Base-by-base conservation (phyloP, 2,329 filamentous ascomycete genomes). In the Ophiostoma sp. region DNA sequence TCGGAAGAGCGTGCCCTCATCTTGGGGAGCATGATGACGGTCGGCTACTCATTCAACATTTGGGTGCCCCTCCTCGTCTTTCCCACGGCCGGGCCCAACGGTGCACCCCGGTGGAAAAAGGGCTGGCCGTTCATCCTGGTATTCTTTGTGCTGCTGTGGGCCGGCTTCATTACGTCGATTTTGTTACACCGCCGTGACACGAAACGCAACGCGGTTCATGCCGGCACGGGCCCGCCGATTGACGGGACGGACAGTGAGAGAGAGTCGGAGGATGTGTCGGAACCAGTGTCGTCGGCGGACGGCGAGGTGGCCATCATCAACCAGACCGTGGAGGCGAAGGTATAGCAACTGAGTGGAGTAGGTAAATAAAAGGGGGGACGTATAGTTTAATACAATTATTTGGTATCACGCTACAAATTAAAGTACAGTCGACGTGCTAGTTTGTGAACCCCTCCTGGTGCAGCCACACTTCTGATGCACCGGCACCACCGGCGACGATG, bases 71-170 rank as follows among this genome's bases (percentile, higher is more conserved):
- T 85, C 6, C 77, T 85, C 1, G 77, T 83, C 1, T 85, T 83
- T 73, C 83, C 83, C 0, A 84, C 83, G 0, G 82, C 81, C 0
- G 83, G 83, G 0, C 78, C 79, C 0, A 76, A 82, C 39, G 82
- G 83, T 2, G 84, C 83, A 0, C 85, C 85, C 0, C 79, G 82
- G 45, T 87, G 85, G 85, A 82, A 78, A 1, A 84, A 84, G 39
- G 85, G 85, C 0, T 87, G 85, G 80, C 84, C 84, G 0, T 82
- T 85, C 6, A 82, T 84, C 1, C 81, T 86, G 66, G 82, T 80
- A 0, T 87, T 87, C 69, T 82, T 83, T 48, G 78, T 84, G 59
- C 76, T 85, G 3, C 79, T 85, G 28, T 86, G 84, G 84, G 75
- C 77, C 55, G 81, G 81, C 8, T 85, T 85, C 72, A 74, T 83